Conservation (phyloP, 2,329 filamentous ascomycete species). For the Ophiostoma piceae region DNA sequence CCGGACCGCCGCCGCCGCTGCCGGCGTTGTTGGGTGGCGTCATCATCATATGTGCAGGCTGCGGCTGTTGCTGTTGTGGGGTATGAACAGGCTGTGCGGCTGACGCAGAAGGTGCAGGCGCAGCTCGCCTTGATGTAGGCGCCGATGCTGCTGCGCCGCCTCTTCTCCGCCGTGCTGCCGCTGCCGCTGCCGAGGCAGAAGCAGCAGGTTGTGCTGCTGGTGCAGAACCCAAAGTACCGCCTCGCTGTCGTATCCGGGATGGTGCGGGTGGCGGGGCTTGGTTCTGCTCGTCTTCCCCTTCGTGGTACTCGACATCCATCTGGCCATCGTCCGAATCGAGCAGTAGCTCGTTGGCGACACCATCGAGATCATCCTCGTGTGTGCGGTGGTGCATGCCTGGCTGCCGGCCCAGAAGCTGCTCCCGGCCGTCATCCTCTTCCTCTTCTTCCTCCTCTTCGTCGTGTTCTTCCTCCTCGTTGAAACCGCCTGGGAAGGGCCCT, state of each 20-base stretch:
- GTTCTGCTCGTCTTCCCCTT: conserved; percentile 6
- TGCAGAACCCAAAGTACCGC: background rate
- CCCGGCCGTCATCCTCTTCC: background rate
- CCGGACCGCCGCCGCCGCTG: background rate
- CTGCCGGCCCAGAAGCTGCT: background rate
- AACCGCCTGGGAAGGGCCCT: conserved; percentile 18
- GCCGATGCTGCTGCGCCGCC: background rate
- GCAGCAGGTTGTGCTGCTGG: background rate
- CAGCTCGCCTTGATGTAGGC: background rate
- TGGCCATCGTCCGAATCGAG: conserved; percentile 21
- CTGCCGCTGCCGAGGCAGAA: background rate
- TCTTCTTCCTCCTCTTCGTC: conserved; percentile 15
- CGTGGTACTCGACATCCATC: conserved; percentile 26
- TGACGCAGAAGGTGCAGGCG: background rate
- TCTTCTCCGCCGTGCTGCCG: background rate
- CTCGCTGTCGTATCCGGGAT: conserved; percentile 4
- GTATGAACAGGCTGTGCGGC: conserved; percentile 4
- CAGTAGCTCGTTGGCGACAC: conserved; percentile 9
- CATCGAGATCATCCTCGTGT: background rate
- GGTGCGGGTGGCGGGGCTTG: background rate
- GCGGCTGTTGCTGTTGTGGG: conserved; percentile 18
- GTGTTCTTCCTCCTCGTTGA: conserved; percentile 27
- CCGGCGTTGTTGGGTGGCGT: conserved; percentile 20
- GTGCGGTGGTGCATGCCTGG: background rate
- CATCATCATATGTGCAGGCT: conserved; percentile 20